These are phyloP conservation scores for Suillus occidentalis DNA, from an alignment of 768 basidiomycete genomes.

Conservation along the genomic window DNA sequence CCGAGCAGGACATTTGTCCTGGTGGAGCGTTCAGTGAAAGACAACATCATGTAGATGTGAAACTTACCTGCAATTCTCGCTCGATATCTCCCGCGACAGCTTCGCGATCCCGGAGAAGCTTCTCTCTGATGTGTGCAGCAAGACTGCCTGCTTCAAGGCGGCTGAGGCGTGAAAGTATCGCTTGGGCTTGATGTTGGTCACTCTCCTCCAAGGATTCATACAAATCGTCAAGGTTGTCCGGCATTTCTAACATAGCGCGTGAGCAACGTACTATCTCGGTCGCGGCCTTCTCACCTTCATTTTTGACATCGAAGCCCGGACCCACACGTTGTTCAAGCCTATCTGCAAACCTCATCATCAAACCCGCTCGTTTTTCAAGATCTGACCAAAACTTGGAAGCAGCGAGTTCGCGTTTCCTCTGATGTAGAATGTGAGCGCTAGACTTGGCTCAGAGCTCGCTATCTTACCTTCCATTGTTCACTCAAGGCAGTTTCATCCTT, in stretches of 20 bases:
- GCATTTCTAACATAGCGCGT: conserved; percentile 17
- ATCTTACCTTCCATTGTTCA: conserved; percentile 71
- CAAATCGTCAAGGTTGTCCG: conserved; percentile 52
- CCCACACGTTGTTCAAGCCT: conserved; percentile 61
- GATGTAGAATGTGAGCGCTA: conserved; percentile 7
- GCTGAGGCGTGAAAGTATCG: conserved; percentile 42
- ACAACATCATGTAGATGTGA: background rate
- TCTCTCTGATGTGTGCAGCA: conserved; percentile 50
- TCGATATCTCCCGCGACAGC: conserved; percentile 61
- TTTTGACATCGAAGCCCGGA: conserved; percentile 37
- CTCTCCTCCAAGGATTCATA: conserved; percentile 60
- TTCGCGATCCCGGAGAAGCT: conserved; percentile 49
- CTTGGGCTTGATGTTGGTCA: conserved; percentile 46
- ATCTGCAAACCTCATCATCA: conserved; percentile 62
- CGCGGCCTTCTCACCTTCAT: conserved; percentile 37
- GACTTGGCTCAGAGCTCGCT: background rate
- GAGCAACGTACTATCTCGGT: background rate
- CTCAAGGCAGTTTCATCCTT: conserved; percentile 63
- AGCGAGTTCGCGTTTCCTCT: conserved; percentile 62
- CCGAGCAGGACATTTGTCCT: conserved; percentile 69
- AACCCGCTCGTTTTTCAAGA: conserved; percentile 53
- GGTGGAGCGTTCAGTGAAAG: conserved; percentile 10
- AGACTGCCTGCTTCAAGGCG: conserved; percentile 62
- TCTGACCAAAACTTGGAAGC: conserved; percentile 56
- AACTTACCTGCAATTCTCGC: conserved; percentile 66